These are phyloP conservation scores for Plasmodium sp. DNA, from an alignment of 169 alveolate species.

Conservation along the genomic window DNA sequence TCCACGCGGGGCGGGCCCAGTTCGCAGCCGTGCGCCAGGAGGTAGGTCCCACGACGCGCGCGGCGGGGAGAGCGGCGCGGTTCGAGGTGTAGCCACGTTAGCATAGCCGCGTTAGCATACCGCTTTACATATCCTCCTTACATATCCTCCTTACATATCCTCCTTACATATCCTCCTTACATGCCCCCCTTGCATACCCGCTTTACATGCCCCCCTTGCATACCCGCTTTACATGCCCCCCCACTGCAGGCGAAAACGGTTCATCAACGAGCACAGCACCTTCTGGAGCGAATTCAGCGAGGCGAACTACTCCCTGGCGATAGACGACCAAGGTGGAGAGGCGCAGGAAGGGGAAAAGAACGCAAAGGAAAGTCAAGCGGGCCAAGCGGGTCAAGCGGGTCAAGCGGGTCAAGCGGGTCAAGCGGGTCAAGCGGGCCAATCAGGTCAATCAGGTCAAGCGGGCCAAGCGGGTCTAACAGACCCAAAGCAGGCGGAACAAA, in stretches of 20 bases:
- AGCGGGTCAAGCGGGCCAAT: background rate
- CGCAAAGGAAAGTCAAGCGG: background rate
- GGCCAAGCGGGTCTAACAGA: too few species aligned
- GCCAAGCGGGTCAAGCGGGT: background rate
- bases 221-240: background rate
- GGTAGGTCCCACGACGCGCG: background rate
- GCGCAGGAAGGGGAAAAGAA: background rate
- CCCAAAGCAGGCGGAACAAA: background rate
- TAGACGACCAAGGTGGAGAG: background rate
- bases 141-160: too few species aligned
- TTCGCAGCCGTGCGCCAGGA: background rate
- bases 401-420: background rate
- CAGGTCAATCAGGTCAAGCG: too few species aligned
- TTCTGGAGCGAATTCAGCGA: constrained; percentile 63
- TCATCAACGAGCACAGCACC: constrained; percentile 68
- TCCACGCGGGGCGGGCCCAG: background rate
- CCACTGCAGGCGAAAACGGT: constrained; percentile 43
- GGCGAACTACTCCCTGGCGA: constrained; percentile 8
- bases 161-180: too few species aligned
- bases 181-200: too few species aligned
- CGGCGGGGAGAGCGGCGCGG: too few species aligned
- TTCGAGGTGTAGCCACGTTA: too few species aligned
- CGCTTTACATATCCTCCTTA: too few species aligned
- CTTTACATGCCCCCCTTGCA: background rate
- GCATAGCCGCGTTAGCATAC: too few species aligned